A percentile compares a stretch with the other conserved stretches of the same genome.
Conservation (phyloP, 2,329 filamentous ascomycete genomes). For the Penicillium thymicola region DNA sequence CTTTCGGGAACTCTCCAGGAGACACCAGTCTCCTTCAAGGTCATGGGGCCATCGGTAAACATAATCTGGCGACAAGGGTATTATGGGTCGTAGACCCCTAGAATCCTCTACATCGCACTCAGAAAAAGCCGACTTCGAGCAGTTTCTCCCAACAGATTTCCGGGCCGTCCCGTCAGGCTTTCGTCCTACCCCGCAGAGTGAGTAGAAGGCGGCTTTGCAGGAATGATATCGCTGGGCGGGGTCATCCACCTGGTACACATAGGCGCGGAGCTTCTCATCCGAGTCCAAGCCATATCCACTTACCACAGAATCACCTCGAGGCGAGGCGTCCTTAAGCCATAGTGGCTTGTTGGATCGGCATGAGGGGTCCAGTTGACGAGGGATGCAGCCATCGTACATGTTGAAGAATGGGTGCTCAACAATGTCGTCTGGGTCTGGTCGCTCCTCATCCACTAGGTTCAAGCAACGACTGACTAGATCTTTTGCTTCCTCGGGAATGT, state of each 20-base stretch:
- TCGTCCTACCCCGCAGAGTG: slow-evolving; percentile 45
- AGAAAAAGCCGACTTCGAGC: slow-evolving; percentile 45
- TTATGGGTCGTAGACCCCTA: slow-evolving; percentile 43
- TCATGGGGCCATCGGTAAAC: slow-evolving; percentile 46
- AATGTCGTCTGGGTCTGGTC: slow-evolving; percentile 50
- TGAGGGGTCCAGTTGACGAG: slow-evolving; percentile 40
- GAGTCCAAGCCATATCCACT: slow-evolving; percentile 45
- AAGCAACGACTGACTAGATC: slow-evolving; percentile 47
- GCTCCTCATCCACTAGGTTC: slow-evolving; percentile 47
- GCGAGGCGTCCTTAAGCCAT: slow-evolving; percentile 45
- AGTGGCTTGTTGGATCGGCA: slow-evolving; percentile 40
- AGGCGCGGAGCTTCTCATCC: slow-evolving; percentile 37
- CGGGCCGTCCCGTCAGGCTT: slow-evolving; percentile 42
- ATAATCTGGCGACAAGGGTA: slow-evolving; percentile 45
- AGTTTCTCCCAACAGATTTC: slow-evolving; percentile 45
- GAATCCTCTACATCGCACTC: slow-evolving; percentile 48
- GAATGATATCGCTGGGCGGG: slow-evolving; percentile 38
- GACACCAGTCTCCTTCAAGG: slow-evolving; percentile 42
- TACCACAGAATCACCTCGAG: slow-evolving; percentile 46
- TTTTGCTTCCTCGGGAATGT: slow-evolving; percentile 50
- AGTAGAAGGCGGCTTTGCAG: slow-evolving; percentile 44
- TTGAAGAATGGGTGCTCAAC: slow-evolving; percentile 51
- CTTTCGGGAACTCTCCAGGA: slow-evolving; percentile 20
- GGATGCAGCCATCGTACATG: slow-evolving; percentile 49
- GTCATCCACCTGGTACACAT: slow-evolving; percentile 37